phyloP scores from a whole-genome alignment of 306 rosid genomes.

The Chamaecrista fasciculata region DNA sequence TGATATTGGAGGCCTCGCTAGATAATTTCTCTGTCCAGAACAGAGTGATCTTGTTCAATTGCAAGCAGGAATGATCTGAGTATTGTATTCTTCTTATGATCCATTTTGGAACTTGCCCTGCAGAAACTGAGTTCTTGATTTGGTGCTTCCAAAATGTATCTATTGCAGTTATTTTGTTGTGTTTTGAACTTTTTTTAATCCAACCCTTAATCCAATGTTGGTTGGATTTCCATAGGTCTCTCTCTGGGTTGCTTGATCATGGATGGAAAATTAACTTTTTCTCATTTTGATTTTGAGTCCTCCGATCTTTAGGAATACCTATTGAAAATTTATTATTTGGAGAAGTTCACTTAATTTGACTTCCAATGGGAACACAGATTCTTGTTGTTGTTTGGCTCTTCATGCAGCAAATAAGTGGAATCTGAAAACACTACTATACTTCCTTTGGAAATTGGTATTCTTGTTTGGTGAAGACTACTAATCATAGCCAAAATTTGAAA shows the following conservation, averaged over 20 bases:
- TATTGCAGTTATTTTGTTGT: neutral
- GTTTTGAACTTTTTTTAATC: neutral
- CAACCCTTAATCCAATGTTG: slow-evolving; percentile 8
- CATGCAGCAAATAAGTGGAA: neutral
- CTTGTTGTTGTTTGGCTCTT: slow-evolving; percentile 20
- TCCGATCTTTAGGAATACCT: neutral
- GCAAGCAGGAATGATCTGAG: slow-evolving; percentile 11
- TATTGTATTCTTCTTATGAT: slow-evolving; percentile 5
- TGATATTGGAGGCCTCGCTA: slow-evolving; percentile 12
- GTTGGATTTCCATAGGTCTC: neutral
- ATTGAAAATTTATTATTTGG: slow-evolving; percentile 7
- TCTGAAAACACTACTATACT: neutral
- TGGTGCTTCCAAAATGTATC: slow-evolving; percentile 6
- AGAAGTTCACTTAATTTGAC: neutral
- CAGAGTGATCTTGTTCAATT: slow-evolving; percentile 9
- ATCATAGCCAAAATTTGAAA: slow-evolving; percentile 7
- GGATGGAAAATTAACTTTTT: slow-evolving; percentile 1
- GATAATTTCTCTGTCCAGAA: slow-evolving; percentile 12
- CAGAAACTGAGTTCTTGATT: slow-evolving; percentile 11
- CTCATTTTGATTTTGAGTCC: slow-evolving; percentile 19
- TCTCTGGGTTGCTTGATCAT: slow-evolving; percentile 6
- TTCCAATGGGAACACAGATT: slow-evolving; percentile 20
- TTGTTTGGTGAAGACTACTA: neutral
- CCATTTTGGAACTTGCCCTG: slow-evolving; percentile 15
- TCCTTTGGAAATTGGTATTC: slow-evolving; percentile 1